Base-by-base conservation (phyloP, 2,329 filamentous ascomycete species). In the Aspergillus ochraceus region DNA sequence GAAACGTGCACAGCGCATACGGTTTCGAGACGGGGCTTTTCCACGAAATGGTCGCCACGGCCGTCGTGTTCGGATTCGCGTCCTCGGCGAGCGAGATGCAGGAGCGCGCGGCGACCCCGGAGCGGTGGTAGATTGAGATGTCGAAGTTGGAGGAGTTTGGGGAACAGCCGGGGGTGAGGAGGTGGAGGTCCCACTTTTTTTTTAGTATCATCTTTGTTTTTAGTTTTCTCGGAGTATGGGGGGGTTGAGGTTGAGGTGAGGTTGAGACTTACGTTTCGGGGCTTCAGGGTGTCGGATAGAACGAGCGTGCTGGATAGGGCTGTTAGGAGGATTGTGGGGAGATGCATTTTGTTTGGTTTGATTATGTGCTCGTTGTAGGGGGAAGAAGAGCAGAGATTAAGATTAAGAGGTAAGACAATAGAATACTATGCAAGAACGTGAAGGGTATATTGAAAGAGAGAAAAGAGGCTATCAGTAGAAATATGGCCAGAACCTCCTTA, bases 121-220 rank as follows among this genome's bases (percentile, higher is more conserved):
- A 64, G 6, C 57, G 56, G 49, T 71, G 68, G 12, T 60, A 63
- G n/a, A 71, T 46, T 1, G 64, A 64, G 6, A 64, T 49, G 24
- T 65, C 52, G 51, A 65, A 51, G 29, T 66, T 68, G 36, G 64
- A 64, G 22, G 30, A 24, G 46, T 66, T 61, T 3, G 63, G 58
- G 52, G 66, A 52, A 61, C 74, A 76, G 55, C 71, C 71, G 20
- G 67, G 68, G 52, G 62, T 66, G 53, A 74, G 69, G 29, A 75
- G 67, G 53, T 66, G 70, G 46, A 76, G 63, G 50, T 71, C 68
- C 70, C 70, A 71, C 70, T 71, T 24, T 39, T 30, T 8, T 30
- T 45, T 29, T 22, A 4, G 22, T 22, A 22, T 22, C 22, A 22
- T 2, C n/a, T n/a, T n/a, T n/a, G 24, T 4, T 20, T n/a, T 49